These are phyloP conservation scores for Pseudogymnoascus sp. DNA, from an alignment of 2,329 filamentous ascomycete genomes.

Conservation along the genomic window DNA sequence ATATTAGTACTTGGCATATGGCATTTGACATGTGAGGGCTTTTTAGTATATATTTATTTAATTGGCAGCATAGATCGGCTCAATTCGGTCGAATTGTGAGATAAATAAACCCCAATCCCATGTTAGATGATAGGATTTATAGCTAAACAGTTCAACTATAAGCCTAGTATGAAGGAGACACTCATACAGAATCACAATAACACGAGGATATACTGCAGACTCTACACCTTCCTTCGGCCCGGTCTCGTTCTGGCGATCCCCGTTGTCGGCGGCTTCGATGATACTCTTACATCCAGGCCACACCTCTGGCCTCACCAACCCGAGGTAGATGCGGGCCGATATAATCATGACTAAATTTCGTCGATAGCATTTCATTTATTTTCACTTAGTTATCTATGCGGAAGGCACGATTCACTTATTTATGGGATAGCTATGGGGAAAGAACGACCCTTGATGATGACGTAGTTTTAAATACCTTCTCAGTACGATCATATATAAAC, in stretches of 20 bases:
- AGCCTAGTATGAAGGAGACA: neutral
- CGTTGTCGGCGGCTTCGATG: neutral
- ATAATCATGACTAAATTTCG: neutral
- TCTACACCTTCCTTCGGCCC: neutral
- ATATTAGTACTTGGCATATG: neutral
- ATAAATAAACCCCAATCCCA: neutral
- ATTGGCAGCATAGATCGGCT: neutral
- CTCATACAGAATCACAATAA: neutral
- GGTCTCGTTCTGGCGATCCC: neutral
- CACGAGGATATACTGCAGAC: neutral
- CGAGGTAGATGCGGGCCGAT: conserved; percentile 2
- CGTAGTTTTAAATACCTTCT: neutral
- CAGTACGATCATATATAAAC: neutral
- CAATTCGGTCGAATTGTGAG: neutral
- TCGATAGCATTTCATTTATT: neutral
- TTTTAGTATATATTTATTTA: neutral
- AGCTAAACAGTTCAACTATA: neutral
- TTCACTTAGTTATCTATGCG: neutral
- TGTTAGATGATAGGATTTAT: neutral
- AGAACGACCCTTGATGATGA: neutral
- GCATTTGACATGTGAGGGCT: neutral
- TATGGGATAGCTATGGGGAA: neutral
- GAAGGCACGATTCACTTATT: neutral
- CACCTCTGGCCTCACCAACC: neutral
- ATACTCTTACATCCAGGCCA: neutral